Evolutionary conservation across 805 yeast genomes (phyloP).

Genomic region (Ogataea ramenticola): DNA sequence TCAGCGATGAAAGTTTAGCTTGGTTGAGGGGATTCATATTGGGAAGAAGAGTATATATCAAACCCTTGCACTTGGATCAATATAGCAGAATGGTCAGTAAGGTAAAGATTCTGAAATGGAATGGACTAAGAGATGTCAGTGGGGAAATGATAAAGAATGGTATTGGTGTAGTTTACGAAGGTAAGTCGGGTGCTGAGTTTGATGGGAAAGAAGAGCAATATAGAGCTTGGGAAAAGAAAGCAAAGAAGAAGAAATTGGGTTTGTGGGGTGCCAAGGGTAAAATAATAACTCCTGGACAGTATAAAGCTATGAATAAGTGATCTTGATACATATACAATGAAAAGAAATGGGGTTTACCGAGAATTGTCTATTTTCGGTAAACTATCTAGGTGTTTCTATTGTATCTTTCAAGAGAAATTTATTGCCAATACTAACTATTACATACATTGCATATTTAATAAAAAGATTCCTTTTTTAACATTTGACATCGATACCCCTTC

Average conservation of each 20-base stretch:
- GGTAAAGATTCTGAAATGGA: slow-evolving; percentile 52
- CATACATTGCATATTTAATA: no score
- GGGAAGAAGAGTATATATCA: slow-evolving; percentile 63
- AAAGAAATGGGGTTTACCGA: no score
- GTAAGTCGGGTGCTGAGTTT: slow-evolving; percentile 73
- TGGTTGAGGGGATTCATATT: slow-evolving; percentile 68
- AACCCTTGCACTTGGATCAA: slow-evolving; percentile 80
- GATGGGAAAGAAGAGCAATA: slow-evolving; percentile 67
- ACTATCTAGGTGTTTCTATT: no score
- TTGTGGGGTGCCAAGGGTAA: slow-evolving; percentile 55
- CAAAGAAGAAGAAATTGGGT: slow-evolving; percentile 53
- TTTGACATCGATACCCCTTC: slow-evolving; percentile 75
- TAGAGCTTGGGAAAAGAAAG: slow-evolving; percentile 48
- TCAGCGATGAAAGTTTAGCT: slow-evolving; percentile 69
- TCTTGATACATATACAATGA: no score
- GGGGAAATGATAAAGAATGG: slow-evolving; percentile 82
- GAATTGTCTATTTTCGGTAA: no score
- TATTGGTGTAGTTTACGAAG: slow-evolving; percentile 82
- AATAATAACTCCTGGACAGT: slow-evolving; percentile 69
- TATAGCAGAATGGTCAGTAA: slow-evolving; percentile 83
- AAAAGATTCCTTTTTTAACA: no score
- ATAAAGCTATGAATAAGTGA: slow-evolving; percentile 30
- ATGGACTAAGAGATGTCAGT: slow-evolving; percentile 75
- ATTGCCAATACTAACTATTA: no score
- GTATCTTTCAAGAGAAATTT: no score